These are phyloP conservation scores for Camellia oleifera DNA, from an alignment of 179 eudicot genomes.

Conservation along the genomic window DNA sequence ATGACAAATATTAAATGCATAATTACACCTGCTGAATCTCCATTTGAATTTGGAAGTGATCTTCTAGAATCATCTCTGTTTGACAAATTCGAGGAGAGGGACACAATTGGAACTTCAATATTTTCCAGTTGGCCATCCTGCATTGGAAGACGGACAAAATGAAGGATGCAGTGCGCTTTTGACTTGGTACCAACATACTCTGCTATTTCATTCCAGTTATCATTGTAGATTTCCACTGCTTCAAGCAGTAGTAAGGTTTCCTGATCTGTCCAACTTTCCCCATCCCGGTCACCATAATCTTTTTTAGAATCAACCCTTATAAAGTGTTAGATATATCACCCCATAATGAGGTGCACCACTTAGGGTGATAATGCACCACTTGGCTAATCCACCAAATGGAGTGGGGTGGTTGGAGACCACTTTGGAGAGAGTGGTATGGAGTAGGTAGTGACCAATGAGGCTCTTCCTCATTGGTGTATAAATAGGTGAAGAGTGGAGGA, in stretches of 20 bases:
- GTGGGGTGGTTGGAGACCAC: too few species aligned
- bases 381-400: too few species aligned
- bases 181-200: slow-evolving; percentile 89
- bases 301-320: slow-evolving; percentile 47
- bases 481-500: too few species aligned
- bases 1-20: slow-evolving; percentile 14
- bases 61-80: slow-evolving; percentile 33
- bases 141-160: slow-evolving; percentile 83
- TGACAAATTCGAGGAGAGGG: slow-evolving; percentile 32
- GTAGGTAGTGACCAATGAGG: too few species aligned
- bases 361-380: too few species aligned
- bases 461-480: too few species aligned
- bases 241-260: slow-evolving; percentile 87
- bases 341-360: too few species aligned
- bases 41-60: slow-evolving; percentile 50
- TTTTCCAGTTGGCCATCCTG: slow-evolving; percentile 75
- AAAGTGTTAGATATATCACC: too few species aligned
- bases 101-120: slow-evolving; percentile 55
- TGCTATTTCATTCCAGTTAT: slow-evolving; percentile 93
- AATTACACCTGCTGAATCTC: slow-evolving; percentile 45
- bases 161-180: slow-evolving; percentile 93
- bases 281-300: slow-evolving; percentile 65
- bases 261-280: slow-evolving; percentile 87
- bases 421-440: too few species aligned
- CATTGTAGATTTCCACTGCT: slow-evolving; percentile 75